phyloP scores from a whole-genome alignment of 208 protist genomes.

The Acanthamoeba healyi region DNA sequence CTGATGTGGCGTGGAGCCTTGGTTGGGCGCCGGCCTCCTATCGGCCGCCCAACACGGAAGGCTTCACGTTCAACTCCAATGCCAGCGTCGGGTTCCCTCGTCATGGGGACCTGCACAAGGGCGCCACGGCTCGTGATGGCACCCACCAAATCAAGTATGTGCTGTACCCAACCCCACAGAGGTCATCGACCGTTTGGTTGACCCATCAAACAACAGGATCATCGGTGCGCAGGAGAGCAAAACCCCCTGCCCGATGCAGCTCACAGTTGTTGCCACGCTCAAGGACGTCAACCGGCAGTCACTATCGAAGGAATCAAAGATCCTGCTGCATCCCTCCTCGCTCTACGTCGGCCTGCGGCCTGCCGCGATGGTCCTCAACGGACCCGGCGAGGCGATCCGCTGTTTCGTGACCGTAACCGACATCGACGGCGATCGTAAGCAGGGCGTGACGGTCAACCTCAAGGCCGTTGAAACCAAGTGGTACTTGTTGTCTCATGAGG shows the following conservation, averaged over 20 bases:
- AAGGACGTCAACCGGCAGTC: slow-evolving; percentile 44
- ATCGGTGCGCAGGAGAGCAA: background rate
- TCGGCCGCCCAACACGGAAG: slow-evolving; percentile 16
- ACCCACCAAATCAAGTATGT: background rate
- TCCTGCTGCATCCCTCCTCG: slow-evolving; percentile 31
- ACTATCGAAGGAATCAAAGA: background rate
- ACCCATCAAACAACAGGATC: background rate
- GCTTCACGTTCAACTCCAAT: background rate
- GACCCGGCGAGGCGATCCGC: slow-evolving; percentile 10
- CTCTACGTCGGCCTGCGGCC: slow-evolving; percentile 45
- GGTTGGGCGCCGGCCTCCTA: background rate
- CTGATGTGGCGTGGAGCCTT: background rate
- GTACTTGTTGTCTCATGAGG: background rate
- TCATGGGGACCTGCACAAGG: background rate
- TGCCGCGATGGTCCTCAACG: background rate
- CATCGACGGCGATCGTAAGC: background rate
- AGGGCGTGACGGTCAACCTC: background rate
- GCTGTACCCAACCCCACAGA: background rate
- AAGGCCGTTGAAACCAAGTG: slow-evolving; percentile 22
- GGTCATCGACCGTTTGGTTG: background rate
- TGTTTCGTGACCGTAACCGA: slow-evolving; percentile 19
- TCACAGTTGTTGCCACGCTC: background rate
- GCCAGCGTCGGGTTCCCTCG: background rate
- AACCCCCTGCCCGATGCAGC: background rate
- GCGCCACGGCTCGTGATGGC: background rate